Evolutionary conservation across 768 basidiomycete genomes (phyloP), one percentile per base, ranked within the genome.

Genomic region (Tulasnella sp.): DNA sequence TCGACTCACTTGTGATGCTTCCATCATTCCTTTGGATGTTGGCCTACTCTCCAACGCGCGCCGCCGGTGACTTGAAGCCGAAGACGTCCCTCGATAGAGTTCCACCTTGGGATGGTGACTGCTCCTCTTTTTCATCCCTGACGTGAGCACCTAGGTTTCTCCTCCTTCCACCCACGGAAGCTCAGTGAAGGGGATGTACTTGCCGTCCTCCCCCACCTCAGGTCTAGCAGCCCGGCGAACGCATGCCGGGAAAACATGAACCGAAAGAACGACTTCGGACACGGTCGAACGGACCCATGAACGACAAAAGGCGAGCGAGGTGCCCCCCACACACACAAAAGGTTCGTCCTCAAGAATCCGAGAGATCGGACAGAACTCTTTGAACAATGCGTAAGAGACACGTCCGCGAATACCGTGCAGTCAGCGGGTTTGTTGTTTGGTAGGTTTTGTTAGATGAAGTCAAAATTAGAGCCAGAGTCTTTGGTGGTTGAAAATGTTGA

Each of bases 281-380:
- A 45, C 29, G 43, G 27, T 25, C 1, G 29, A 24, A 24, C 34
- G 25, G 12, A 30, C 51, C 21, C 38, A 31, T 9, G 12, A 3
- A 12, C 53, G 53, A 34, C 24, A 22, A 17, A 24, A 31, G 3
- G 21, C 22, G 51, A 15, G 29, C 9, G 53, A 24, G 3, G 29
- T 24, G 3, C n/a, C n/a, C 19, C 31, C 54, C 17, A 41, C 24
- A 3, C 25, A 52, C 7, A 29, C 45, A 17, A 55, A 34, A 17
- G 44, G 21, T 11, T 24, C 54, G 21, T 62, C 56, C 25, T 56
- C 52, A 29, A 62, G 42, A 21, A 51, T 41, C 27, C 56, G 61
- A 49, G 60, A 62, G 59, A 62, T 43, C 2, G 61, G 61, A 17
- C 61, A 59, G 48, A 59, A 62, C 17, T 59, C 58, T 25, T 59